Evolutionary conservation across 2,329 filamentous ascomycete species (phyloP).

Genomic region (Diaporthe australafricana): DNA sequence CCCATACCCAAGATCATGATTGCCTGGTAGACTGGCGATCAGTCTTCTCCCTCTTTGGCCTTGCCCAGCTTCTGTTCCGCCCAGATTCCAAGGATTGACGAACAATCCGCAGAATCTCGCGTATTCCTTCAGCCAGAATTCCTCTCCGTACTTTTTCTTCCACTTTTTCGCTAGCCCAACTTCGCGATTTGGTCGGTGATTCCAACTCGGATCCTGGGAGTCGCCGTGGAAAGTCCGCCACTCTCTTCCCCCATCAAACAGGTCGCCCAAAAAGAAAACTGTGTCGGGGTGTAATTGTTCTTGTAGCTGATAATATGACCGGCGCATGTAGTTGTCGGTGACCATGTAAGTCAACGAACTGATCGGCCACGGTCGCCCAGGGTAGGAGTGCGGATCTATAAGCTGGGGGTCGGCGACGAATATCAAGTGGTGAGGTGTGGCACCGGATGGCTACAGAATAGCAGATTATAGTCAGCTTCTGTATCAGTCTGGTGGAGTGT

Average conservation of each 20-base stretch:
- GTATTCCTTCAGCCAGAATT: constrained; percentile 90
- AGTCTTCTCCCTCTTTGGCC: constrained; percentile 79
- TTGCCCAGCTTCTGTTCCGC: constrained; percentile 63
- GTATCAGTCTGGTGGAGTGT: neutral
- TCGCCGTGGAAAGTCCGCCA: constrained; percentile 80
- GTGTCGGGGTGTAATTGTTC: constrained; percentile 83
- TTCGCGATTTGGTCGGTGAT: constrained; percentile 63
- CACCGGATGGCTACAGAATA: constrained; percentile 73
- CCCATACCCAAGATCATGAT: constrained; percentile 94
- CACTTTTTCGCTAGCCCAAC: constrained; percentile 70
- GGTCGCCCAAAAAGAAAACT: constrained; percentile 89
- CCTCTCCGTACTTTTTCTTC: constrained; percentile 80
- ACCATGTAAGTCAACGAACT: constrained; percentile 67
- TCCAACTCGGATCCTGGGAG: constrained; percentile 71
- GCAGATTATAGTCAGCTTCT: constrained; percentile 24
- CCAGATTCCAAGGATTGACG: constrained; percentile 74
- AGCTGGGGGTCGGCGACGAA: constrained; percentile 93
- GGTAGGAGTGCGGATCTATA: constrained; percentile 95
- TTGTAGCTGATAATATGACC: constrained; percentile 85
- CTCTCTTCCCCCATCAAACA: constrained; percentile 96
- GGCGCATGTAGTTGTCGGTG: constrained; percentile 90
- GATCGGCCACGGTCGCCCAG: constrained; percentile 76
- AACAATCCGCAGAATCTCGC: constrained; percentile 88
- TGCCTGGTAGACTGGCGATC: constrained; percentile 88
- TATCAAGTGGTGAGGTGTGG: constrained; percentile 84